Base-by-base conservation (phyloP, 495 filamentous ascomycete genomes). In the Jackrogersella minutella region DNA sequence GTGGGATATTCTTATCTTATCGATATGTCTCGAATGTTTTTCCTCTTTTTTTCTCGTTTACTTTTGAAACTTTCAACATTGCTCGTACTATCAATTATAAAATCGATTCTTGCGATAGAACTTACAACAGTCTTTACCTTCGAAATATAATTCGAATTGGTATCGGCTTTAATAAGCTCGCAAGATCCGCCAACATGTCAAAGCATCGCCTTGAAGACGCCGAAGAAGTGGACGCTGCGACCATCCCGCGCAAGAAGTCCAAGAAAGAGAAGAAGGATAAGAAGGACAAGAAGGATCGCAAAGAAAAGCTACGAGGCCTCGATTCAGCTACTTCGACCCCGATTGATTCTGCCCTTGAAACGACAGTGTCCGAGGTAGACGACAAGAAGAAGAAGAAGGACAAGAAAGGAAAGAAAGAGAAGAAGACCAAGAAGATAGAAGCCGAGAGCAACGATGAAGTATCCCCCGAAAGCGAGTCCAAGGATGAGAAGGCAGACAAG, bases 401-500 rank as follows among this genome's bases (percentile, higher is more conserved):
- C 8, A 64, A 62, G 46, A 66, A 66, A 31, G 28, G 43, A 13
- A 64, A 66, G 24, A 36, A 57, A 39, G 50, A 50, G 28, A 58
- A 56, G 49, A 61, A 74, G 57, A 37, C 41, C 6, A 52, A 46
- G 47, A 62, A 62, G 37, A 46, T 10, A 11, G 52, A 62, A 44
- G 56, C 16, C 19, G 69, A 59, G 28, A 10, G 10, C 22, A 47
- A n/a, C 19, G 52, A 66, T 39, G 59, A 55, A 44, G 24, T 33
- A 33, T 65, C 40, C 7, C 6, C 46, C 7, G 40, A 57, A 58
- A 76, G 80, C 28, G 77, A 81, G 47, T 74, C 82, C 53, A 60
- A 62, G 6, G 43, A 57, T 9, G 55, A 63, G 21, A 61, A 66
- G 39, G 49, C 33, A 16, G 50, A 62, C 0, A 26, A 46, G 34